Base-by-base conservation (phyloP, 2,329 filamentous ascomycete species). In the Trichophyton simii region DNA sequence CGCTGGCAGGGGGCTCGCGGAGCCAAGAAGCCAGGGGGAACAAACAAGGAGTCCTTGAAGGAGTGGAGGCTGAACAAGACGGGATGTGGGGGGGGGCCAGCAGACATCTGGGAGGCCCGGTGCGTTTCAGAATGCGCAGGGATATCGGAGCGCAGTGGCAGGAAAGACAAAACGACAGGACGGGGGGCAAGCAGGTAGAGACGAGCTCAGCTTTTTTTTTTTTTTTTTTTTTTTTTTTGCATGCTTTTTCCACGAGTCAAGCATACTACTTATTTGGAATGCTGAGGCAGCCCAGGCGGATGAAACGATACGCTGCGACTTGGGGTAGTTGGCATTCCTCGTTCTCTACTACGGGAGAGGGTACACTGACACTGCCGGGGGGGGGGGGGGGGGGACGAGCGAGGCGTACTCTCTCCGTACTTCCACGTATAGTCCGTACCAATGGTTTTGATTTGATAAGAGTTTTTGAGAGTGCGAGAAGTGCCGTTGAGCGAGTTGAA, bases 61-160 rank as follows among this genome's bases (percentile, higher is more conserved):
- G 20, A 58, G 55, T 44, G 55, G 55, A 58, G 55, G 55, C 55
- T 58, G 55, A 58, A 58, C 36, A 41, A 25, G 41, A 25, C 55
- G 55, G 55, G 55, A 58, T 58, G 55, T 58, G 55, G 55, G 41
- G 55, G 34, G 36, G 41, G 41, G 41, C 4, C 15, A 44, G 41
- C 41, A 44, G 41, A 44, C 36, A 20, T 58, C 55, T 31, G 28
- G 55, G 55, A 58, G 55, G 34, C 22, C 34, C 41, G 20, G 55
- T 20, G 55, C 55, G 55, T 58, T 58, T 58, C 55, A 58, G 55
- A 31, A 42, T 58, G 38, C 34, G 55, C 55, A 55, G 52, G 52
- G 52, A 55, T 55, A 55, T 36, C 52, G 52, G 52, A 55, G 52
- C 52, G 28, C 31, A 15, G 52, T 55, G 52, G 31, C 52, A 31